Conservation (phyloP, 2,329 filamentous ascomycete genomes). For the Juglanconis sp. region DNA sequence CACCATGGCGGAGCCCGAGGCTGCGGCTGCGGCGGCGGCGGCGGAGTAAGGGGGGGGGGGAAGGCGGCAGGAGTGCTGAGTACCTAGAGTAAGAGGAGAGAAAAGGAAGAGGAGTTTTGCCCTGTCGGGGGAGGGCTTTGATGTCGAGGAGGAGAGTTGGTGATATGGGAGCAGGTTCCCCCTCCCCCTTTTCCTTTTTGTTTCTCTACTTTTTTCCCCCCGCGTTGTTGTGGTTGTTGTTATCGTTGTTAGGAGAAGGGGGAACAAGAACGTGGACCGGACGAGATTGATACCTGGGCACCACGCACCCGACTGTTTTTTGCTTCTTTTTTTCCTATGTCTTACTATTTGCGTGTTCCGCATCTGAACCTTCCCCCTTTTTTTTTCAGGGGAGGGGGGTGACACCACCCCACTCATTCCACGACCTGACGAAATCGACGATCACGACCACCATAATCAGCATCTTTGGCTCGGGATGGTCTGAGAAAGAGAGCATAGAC, state of each 20-base stretch:
- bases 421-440: slow-evolving; percentile 3
- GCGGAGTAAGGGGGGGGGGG: neutral
- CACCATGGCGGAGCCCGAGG: neutral
- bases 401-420: slow-evolving; percentile 9
- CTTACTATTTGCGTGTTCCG: neutral
- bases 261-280: neutral
- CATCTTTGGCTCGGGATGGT: neutral
- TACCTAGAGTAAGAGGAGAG: neutral
- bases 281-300: neutral
- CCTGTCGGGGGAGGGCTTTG: too few relatives aligned
- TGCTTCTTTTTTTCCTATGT: slow-evolving; percentile 1
- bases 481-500: neutral
- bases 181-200: too few relatives aligned
- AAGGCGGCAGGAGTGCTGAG: too few relatives aligned
- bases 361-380: neutral
- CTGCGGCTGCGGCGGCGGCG: neutral
- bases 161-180: too few relatives aligned
- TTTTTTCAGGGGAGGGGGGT: neutral
- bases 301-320: neutral
- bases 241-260: neutral
- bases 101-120: neutral
- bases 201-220: too few relatives aligned
- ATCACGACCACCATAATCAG: slow-evolving; percentile 16
- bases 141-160: too few relatives aligned
- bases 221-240: too few relatives aligned